Percentiles rank a stretch among this genome's conserved stretches.
Evolutionary conservation across 352 stramenopile genomes (phyloP).

Genomic region (Lagenidium sp.): DNA sequence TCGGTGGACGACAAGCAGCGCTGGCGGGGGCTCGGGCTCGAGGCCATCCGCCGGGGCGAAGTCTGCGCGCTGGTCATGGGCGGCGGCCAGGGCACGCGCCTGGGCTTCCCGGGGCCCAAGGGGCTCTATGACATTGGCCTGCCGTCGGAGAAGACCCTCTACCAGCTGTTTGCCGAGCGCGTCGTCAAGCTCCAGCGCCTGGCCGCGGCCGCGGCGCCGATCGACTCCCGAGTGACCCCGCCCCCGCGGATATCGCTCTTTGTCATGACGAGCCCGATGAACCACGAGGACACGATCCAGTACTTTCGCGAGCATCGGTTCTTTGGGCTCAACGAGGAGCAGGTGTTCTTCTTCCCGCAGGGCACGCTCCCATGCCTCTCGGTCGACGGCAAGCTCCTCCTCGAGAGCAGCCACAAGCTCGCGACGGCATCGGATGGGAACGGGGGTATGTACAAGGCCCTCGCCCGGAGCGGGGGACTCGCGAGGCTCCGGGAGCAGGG

Average conservation of each 20-base stretch:
- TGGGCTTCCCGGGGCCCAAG: conserved; percentile 96
- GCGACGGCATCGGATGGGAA: conserved; percentile 97
- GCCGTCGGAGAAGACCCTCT: conserved; percentile 88
- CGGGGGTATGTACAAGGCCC: conserved; percentile 92
- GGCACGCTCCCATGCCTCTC: conserved; percentile 95
- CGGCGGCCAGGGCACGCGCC: conserved; percentile 94
- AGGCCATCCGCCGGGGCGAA: conserved; percentile 79
- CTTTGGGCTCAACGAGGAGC: conserved; percentile 85
- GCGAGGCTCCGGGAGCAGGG: conserved; percentile 70
- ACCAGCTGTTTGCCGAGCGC: conserved; percentile 92
- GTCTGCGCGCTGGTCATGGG: conserved; percentile 93
- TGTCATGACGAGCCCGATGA: conserved; percentile 97
- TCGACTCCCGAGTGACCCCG: neutral
- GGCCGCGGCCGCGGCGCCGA: conserved; percentile 4
- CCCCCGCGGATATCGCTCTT: conserved; percentile 92
- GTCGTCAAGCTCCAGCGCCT: conserved; percentile 59
- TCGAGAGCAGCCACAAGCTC: conserved; percentile 80
- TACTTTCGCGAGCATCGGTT: conserved; percentile 89
- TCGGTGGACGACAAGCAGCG: conserved; percentile 24
- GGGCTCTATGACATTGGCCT: conserved; percentile 92
- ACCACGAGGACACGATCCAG: conserved; percentile 87
- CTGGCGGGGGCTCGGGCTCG: conserved; percentile 44
- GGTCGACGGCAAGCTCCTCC: conserved; percentile 93
- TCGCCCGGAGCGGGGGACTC: conserved; percentile 87
- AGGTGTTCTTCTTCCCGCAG: conserved; percentile 96